Base-by-base conservation (phyloP, 2,329 filamentous ascomycete genomes). In the Ophiosphaerella herpotricha region DNA sequence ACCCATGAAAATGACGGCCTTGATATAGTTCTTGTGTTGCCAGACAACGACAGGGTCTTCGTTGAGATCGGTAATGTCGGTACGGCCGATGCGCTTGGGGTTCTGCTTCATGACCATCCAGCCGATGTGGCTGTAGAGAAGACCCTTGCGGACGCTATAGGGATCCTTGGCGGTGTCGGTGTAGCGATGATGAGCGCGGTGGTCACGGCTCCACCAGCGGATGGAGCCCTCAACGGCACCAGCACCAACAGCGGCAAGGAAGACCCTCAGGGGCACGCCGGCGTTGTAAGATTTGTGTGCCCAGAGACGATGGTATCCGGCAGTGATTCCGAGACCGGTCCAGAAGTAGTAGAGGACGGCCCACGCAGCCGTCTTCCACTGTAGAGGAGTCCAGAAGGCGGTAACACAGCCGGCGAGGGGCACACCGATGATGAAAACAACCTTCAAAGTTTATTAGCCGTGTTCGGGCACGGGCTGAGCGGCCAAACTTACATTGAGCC, bases 291-390 rank as follows among this genome's bases (percentile, higher is more conserved):
- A 78, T 55, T 74, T 77, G 68, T 80, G 78, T 46, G 72, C 70
- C 90, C 90, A 95, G 40, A 94, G 83, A 77, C 90, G 85, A 70
- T 94, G 87, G 74, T 90, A 90, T 18, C 71, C 71, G 16, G 72
- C 71, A 7, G 72, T 74, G 50, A 74, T 75, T 52, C 90, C 90
- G 43, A 94, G 80, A 70, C 90, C 82, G 42, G 89, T 91, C 80
- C 88, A 87, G 79, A 91, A 92, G 76, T 95, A 95, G 78, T 94
- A 95, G 55, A 85, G 57, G 50, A 94, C 78, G 23, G 91, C 80
- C 79, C 87, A 94, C 64, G 89, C 69, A 55, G 85, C 83, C 6
- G 90, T 95, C 77, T 90, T 85, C 63, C 80, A 75, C 45, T 85
- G 82, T 41, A 94, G 77, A 47, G 90, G 90, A 34, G 90, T 88